phyloP scores from a whole-genome alignment of 2,329 filamentous ascomycete genomes.

The Penicillium digitatum region DNA sequence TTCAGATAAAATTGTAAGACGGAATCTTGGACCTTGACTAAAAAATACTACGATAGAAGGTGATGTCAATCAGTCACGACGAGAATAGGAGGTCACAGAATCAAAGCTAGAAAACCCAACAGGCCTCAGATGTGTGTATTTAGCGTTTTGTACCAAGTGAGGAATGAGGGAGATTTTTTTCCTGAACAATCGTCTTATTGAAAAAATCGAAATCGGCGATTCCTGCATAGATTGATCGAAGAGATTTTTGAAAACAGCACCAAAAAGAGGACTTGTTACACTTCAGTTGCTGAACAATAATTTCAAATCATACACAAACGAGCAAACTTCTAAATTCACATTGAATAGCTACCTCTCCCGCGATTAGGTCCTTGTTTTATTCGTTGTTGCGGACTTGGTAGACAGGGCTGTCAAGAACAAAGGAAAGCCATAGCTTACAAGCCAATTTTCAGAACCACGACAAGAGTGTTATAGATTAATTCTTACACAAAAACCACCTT shows the following conservation, averaged over 20 bases:
- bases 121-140: too few species aligned
- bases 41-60: neutral
- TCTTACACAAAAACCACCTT: neutral
- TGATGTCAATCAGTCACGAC: neutral
- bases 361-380: neutral
- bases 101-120: too few species aligned
- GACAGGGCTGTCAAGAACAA: neutral
- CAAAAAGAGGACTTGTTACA: too few species aligned
- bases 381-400: neutral
- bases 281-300: too few species aligned
- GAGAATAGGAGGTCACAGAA: neutral
- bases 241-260: too few species aligned
- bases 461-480: neutral
- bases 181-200: neutral
- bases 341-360: neutral
- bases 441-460: neutral
- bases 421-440: neutral
- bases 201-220: too few species aligned
- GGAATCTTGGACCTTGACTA: neutral
- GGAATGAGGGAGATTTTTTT: neutral
- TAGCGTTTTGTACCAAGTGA: neutral
- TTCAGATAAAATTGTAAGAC: neutral
- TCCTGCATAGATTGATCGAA: too few species aligned
- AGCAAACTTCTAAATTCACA: neutral
- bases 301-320: fast-evolving